Evolutionary conservation across 495 filamentous ascomycete species (phyloP).

Genomic region (Hypomontagnella monticulosa): DNA sequence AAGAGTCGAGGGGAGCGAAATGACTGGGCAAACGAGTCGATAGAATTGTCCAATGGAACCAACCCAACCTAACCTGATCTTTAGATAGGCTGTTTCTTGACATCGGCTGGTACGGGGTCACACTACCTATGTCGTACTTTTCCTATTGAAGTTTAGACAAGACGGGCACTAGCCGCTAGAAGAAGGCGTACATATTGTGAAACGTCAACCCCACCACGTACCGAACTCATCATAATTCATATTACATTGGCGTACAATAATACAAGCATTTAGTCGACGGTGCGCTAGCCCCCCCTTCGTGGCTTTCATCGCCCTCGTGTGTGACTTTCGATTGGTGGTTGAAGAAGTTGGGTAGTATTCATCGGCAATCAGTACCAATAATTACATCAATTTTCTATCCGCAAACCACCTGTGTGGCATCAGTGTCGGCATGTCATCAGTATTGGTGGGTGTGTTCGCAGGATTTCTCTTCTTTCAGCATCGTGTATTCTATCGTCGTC

Average conservation of each 20-base stretch:
- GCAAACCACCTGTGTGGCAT: not conserved
- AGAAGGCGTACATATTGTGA: conserved; percentile 40
- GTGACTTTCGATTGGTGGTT: conserved; percentile 20
- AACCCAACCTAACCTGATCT: conserved; percentile 12
- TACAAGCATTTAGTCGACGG: not conserved
- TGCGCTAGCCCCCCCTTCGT: not conserved
- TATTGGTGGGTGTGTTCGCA: conserved; percentile 6
- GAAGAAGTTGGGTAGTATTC: conserved; percentile 14
- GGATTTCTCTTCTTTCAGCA: conserved; percentile 5
- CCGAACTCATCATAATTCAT: conserved; percentile 24
- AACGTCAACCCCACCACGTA: conserved; percentile 30
- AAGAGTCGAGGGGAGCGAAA: not conserved
- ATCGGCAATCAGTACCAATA: conserved; percentile 30
- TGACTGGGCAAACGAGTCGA: conserved; percentile 21
- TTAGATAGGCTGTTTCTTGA: conserved; percentile 24
- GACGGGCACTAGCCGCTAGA: conserved; percentile 36
- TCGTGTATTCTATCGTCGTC: too few species aligned
- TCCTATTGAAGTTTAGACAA: conserved; percentile 22
- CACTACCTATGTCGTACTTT: too few species aligned
- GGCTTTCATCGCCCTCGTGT: not conserved
- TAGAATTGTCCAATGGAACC: conserved; percentile 38
- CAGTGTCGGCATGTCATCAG: not conserved
- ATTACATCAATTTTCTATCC: not conserved
- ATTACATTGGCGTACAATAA: conserved; percentile 13
- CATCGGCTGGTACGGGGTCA: conserved; percentile 1